Percentiles rank a stretch among this genome's conserved stretches.
These are phyloP conservation scores for Amaranthus palmeri DNA, from an alignment of 148 eudicot genomes.

Conservation along the genomic window DNA sequence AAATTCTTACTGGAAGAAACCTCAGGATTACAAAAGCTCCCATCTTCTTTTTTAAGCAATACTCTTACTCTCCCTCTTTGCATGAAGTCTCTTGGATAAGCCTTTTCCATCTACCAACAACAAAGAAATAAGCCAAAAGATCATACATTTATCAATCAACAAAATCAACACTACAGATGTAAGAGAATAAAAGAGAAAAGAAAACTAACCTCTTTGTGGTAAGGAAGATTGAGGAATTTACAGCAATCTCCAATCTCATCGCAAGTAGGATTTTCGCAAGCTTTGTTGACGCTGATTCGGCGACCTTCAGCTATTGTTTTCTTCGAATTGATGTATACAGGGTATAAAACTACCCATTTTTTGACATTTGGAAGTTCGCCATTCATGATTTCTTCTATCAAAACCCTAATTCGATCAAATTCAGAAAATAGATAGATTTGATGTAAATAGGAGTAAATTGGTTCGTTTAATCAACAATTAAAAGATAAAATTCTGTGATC, in stretches of 20 bases:
- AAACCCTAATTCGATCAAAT: constrained; percentile 22
- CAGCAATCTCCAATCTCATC: constrained; percentile 73
- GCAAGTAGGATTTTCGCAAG: constrained; percentile 80
- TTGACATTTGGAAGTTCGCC: constrained; percentile 50
- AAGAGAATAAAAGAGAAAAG: neutral
- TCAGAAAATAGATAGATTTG: neutral
- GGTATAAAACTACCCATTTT: constrained; percentile 69
- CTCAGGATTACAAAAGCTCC: constrained; percentile 57
- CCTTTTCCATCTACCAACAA: constrained; percentile 53
- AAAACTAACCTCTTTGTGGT: constrained; percentile 51
- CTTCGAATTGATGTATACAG: constrained; percentile 74
- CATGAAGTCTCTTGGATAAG: constrained; percentile 88
- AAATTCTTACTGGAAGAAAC: constrained; percentile 62
- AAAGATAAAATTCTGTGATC: too few relatives aligned
- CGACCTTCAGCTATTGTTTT: constrained; percentile 80
- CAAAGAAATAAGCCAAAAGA: neutral
- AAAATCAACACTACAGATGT: neutral
- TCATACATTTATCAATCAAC: neutral
- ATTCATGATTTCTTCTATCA: constrained; percentile 14
- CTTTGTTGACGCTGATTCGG: constrained; percentile 53
- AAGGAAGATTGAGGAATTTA: constrained; percentile 53
- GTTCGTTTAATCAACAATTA: neutral
- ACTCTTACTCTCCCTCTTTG: constrained; percentile 87
- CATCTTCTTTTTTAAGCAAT: constrained; percentile 68
- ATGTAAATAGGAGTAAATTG: neutral